Evolutionary conservation across 2,329 filamentous ascomycete species (phyloP), one percentile per base, ranked within the genome.

Genomic region (Colletotrichum tabaci): DNA sequence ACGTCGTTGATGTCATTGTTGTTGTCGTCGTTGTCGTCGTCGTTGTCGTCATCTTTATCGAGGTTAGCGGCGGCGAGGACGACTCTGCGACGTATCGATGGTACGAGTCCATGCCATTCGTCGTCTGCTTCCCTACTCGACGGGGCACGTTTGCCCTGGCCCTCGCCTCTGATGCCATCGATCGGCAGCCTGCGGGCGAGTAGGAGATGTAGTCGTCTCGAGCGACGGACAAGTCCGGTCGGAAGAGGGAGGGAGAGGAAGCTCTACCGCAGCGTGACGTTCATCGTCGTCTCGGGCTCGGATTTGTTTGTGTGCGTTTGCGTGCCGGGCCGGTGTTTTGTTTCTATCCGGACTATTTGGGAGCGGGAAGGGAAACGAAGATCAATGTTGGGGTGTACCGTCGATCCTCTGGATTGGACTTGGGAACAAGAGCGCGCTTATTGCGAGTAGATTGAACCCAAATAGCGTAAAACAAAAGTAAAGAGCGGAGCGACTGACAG

Each of bases 71-170:
- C n/a, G 49, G 26, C 58, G 50, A 70, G 23, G 15, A 74, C n/a
- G 65, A 58, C 38, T 74, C 61, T 26, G 64, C 63, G 21, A 74
- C 72, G 56, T 66, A 74, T 47, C 68, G 73, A 60, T 74, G 73
- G 26, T 74, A 74, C 26, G 72, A 66, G 38, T 74, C 73, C 64
- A 73, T 65, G 13, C 72, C 73, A 40, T 62, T 62, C 58, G 62
- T 52, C 47, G 58, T 72, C 60, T 74, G 73, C 58, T 64, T 63
- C 13, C 55, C 62, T 57, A 44, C 62, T 38, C 50, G 42, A 18
- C 73, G 73, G 35, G 73, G 73, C 46, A 74, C 68, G 44, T 74
- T 74, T 63, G 73, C 73, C 72, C 46, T 70, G 40, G 69, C 72
- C 57, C 73, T 63, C 52, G 65, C 72, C 5, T 63, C 67, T 21